A percentile compares a stretch with the other conserved stretches of the same genome.
phyloP scores from a whole-genome alignment of 495 filamentous ascomycete genomes.

The Penicillium nucicola region DNA sequence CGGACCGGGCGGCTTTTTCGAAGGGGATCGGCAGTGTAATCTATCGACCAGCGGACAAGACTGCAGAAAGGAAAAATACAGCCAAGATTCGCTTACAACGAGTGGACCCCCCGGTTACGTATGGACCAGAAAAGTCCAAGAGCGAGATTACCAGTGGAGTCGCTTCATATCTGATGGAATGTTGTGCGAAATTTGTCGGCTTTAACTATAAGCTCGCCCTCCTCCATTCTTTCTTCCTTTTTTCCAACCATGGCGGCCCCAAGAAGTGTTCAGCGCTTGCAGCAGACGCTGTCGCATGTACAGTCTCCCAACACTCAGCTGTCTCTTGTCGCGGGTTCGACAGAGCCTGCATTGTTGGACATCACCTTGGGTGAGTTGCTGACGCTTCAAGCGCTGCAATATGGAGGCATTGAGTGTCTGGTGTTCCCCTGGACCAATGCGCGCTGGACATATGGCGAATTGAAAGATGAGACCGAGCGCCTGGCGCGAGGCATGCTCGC shows the following conservation, averaged over 20 bases:
- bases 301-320: constrained; percentile 18
- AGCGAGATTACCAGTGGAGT: background rate
- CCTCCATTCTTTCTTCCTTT: constrained; percentile 1
- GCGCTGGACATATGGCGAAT: constrained; percentile 62
- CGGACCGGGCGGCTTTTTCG: background rate
- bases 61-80: too few relatives aligned
- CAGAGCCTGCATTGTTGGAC: constrained; percentile 56
- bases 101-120: background rate
- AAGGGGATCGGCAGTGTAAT: background rate
- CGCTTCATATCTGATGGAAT: constrained; percentile 9
- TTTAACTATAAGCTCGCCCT: constrained; percentile 8
- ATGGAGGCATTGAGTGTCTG: constrained; percentile 56
- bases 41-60: background rate
- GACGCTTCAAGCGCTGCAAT: constrained; percentile 58
- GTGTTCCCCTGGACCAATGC: constrained; percentile 65
- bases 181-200: constrained; percentile 7
- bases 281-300: constrained; percentile 38
- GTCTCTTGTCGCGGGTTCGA: constrained; percentile 58
- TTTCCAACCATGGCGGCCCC: constrained; percentile 24
- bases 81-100: constrained; percentile 5
- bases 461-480: constrained; percentile 57
- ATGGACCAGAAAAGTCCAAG: background rate
- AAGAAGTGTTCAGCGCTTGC: constrained; percentile 31
- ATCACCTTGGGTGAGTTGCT: constrained; percentile 61
- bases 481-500: constrained; percentile 57